Evolutionary conservation across 768 basidiomycete genomes (phyloP), one percentile per base, ranked within the genome.

Genomic region (Phylloporus sp.): DNA sequence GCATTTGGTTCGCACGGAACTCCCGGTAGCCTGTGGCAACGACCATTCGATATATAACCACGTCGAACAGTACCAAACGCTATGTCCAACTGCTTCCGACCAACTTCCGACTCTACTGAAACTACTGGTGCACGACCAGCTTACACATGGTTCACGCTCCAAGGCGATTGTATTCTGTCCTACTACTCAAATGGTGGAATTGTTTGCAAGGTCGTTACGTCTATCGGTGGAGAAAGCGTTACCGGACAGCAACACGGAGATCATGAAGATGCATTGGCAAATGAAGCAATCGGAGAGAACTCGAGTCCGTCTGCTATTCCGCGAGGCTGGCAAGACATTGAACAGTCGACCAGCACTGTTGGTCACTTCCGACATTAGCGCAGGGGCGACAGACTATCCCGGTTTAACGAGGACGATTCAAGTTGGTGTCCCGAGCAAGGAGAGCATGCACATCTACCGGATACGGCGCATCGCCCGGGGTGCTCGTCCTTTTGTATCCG

Each of bases 391-490:
- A 40, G 91, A 95, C 67, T 95, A 95, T 65, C 91, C 91, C 8
- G 82, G 80, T 18, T 88, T 94, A 20, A 91, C 90, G 0, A 84
- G 93, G 34, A 88, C 95, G 54, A 87, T 98, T 57, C 97, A 97
- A 67, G 75, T 99, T 45, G 94, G 95, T 45, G 74, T 88, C 7
- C 94, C 95, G 2, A 65, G 71, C 6, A 74, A 70, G 1, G 69
- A 79, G 10, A 86, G 91, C 20, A 80, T 85, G 57, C 95, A 97
- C 65, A 74, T 93, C 45, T 91, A 94, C 59, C 86, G 94, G 51
- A 81, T 95, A 39, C 88, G 90, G 4, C 79, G 92, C 49, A 91
- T 93, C 0, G 91, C 89, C 20, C 82, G 92, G 57, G 87, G 81
- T 2, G 75, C 76, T 8, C 66, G 69, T 36, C 73, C 74, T 15